Evolutionary conservation across 805 yeast genomes (phyloP).

Genomic region (Metschnikowia baotianmanensis): DNA sequence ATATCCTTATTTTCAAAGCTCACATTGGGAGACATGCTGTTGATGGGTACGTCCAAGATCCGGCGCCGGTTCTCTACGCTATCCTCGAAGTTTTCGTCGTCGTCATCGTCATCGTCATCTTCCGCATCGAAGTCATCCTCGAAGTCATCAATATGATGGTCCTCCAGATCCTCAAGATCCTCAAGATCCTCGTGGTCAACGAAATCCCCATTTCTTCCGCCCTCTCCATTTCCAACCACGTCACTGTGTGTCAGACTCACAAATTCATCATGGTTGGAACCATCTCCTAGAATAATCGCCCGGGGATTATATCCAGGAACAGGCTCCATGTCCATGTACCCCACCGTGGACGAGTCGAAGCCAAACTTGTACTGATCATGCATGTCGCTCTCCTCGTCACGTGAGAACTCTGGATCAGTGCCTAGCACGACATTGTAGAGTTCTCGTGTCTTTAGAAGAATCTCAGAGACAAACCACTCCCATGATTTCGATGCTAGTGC

Average conservation of each 20-base stretch:
- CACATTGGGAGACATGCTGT: constrained; percentile 34
- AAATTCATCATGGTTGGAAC: constrained; percentile 33
- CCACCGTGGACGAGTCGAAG: constrained; percentile 36
- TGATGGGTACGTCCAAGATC: constrained; percentile 24
- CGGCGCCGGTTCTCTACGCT: constrained; percentile 1
- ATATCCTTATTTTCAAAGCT: constrained; percentile 19
- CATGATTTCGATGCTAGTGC: constrained; percentile 46
- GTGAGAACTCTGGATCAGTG: constrained; percentile 29
- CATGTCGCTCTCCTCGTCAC: constrained; percentile 10
- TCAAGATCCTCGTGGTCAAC: constrained; percentile 8
- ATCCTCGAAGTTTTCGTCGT: neutral
- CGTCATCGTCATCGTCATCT: constrained; percentile 2
- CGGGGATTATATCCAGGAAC: constrained; percentile 26
- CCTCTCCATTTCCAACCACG: too few relatives aligned
- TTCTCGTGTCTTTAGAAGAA: constrained; percentile 50
- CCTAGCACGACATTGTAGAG: constrained; percentile 58
- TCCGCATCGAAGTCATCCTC: constrained; percentile 16
- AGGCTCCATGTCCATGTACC: constrained; percentile 37
- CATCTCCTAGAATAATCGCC: constrained; percentile 36
- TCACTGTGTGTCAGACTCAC: constrained; percentile 20
- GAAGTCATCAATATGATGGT: constrained; percentile 16
- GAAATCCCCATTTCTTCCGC: too few relatives aligned
- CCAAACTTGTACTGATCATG: constrained; percentile 19
- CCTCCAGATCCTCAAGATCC: constrained; percentile 24
- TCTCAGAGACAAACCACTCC: constrained; percentile 50